Base-by-base conservation (phyloP, 331 rosid species). In the Prunus yedoensis region DNA sequence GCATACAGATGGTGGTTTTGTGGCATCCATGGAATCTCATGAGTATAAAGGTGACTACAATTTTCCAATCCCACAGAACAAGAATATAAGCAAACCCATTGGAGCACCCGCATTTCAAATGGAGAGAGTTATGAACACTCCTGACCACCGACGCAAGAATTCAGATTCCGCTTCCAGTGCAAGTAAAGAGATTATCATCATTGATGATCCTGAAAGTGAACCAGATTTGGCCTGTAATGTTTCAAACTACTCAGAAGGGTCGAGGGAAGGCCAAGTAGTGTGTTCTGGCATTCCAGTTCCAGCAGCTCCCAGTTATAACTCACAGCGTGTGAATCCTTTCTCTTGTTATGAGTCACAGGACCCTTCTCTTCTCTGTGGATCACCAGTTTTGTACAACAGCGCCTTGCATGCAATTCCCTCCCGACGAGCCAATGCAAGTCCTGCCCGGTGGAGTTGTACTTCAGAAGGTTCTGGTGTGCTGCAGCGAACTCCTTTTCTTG, bases 161-260 rank as follows among this genome's bases (percentile, higher is more conserved):
- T 56, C 46, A 58, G 47, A 17, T 78, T 69, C 80, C 76, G 70
- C 84, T 10, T 59, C 65, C 43, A 76, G 41, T 72, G 25, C 71
- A 45, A 20, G 23, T 18, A 81, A 74, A 79, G 88, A 80, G 71
- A 79, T 81, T 62, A 74, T 84, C 66, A 57, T 82, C 45, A 71
- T 84, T n/a, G 82, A 85, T 68, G 90, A 86, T 70, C 73, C 76
- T 21, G 85, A 84, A 64, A 16, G 66, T 76, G 85, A 80, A 56
- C 80, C 78, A 67, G 68, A 81, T 63, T 63, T 77, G 77, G 27
- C 57, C 21, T 21, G 76, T 74, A 75, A 79, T 59, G 70, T 51
- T 54, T 79, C 30, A 15, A 84, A 62, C 45, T 73, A 78, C 73
- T 57, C 67, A 4, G 79, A 78, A 76, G 85, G 84, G 59, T 71